A percentile compares a stretch with the other conserved stretches of the same genome.
phyloP scores from a whole-genome alignment of 2,329 filamentous ascomycete genomes.

The Thelonectria discophora region DNA sequence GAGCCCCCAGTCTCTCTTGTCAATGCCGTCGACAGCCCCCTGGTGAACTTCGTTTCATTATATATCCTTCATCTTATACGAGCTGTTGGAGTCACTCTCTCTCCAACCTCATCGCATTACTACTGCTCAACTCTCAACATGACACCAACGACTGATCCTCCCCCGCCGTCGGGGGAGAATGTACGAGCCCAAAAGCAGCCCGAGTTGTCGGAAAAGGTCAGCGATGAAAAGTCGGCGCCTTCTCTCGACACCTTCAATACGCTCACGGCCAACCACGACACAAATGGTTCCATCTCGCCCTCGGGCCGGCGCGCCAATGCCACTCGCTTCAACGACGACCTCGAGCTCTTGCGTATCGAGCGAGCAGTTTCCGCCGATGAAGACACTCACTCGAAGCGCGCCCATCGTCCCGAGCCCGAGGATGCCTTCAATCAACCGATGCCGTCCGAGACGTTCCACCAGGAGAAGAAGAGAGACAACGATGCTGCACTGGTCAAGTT shows the following conservation, averaged over 20 bases:
- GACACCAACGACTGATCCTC: constrained; percentile 32
- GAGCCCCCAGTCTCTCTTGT: constrained; percentile 20
- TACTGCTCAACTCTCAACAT: constrained; percentile 12
- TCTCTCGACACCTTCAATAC: constrained; percentile 46
- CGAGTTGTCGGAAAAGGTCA: constrained; percentile 14
- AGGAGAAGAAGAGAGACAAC: constrained; percentile 44
- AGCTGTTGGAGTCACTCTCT: constrained; percentile 26
- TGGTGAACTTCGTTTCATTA: constrained; percentile 31
- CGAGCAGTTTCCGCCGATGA: constrained; percentile 56
- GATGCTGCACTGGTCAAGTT: constrained; percentile 51
- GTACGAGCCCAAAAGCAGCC: constrained; percentile 21
- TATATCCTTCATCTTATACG: constrained; percentile 22
- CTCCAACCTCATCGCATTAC: constrained; percentile 18
- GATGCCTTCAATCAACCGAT: constrained; percentile 56
- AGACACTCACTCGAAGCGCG: constrained; percentile 42
- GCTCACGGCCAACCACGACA: constrained; percentile 36
- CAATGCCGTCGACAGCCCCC: constrained; percentile 30
- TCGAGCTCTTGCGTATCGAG: constrained; percentile 59
- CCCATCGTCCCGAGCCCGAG: constrained; percentile 50
- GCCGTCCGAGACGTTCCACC: constrained; percentile 37
- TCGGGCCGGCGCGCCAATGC: constrained; percentile 45
- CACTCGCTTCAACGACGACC: constrained; percentile 56
- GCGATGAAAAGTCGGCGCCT: constrained; percentile 40
- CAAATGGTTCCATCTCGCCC: constrained; percentile 39
- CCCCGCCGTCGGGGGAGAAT: constrained; percentile 27